Evolutionary conservation across 1,284 basidiomycete species (phyloP).

Genomic region (Crucibulum parvulum): DNA sequence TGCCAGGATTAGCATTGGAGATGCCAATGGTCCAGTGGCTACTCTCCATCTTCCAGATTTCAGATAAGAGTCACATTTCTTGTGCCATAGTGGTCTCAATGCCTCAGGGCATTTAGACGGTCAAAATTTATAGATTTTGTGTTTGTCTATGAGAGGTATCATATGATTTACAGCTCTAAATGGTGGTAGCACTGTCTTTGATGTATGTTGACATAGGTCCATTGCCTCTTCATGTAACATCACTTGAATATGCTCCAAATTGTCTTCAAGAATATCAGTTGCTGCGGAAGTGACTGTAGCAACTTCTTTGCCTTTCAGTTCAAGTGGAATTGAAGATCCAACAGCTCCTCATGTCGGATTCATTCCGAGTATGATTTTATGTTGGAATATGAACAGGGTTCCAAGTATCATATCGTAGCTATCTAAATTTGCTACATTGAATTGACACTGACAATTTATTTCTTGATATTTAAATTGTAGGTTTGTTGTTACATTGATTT

Average conservation of each 20-base stretch:
- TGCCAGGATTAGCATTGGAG: slow-evolving; percentile 32
- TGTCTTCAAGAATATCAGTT: too few species aligned
- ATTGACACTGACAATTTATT: too few species aligned
- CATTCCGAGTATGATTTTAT: too few species aligned
- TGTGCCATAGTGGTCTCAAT: slow-evolving; percentile 25
- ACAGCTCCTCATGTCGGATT: too few species aligned
- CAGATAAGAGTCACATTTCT: slow-evolving; percentile 24
- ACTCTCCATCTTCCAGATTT: slow-evolving; percentile 25
- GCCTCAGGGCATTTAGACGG: slow-evolving; percentile 28
- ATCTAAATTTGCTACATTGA: too few species aligned
- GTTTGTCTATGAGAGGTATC: slow-evolving; percentile 28
- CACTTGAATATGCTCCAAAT: too few species aligned
- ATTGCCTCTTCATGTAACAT: slow-evolving; percentile 18
- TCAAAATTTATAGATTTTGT: slow-evolving; percentile 24
- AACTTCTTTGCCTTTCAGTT: too few species aligned
- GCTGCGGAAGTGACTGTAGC: too few species aligned
- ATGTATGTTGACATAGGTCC: slow-evolving; percentile 7
- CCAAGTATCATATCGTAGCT: too few species aligned
- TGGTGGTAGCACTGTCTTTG: slow-evolving; percentile 24
- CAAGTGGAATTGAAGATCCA: too few species aligned
- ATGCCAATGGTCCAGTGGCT: slow-evolving; percentile 18
- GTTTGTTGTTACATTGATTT: slow-evolving; percentile 5
- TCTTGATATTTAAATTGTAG: too few species aligned
- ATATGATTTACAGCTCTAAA: slow-evolving; percentile 31
- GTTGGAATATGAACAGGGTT: too few species aligned